phyloP scores from a whole-genome alignment of 257 asterid species.

The Forsythia suspensa region DNA sequence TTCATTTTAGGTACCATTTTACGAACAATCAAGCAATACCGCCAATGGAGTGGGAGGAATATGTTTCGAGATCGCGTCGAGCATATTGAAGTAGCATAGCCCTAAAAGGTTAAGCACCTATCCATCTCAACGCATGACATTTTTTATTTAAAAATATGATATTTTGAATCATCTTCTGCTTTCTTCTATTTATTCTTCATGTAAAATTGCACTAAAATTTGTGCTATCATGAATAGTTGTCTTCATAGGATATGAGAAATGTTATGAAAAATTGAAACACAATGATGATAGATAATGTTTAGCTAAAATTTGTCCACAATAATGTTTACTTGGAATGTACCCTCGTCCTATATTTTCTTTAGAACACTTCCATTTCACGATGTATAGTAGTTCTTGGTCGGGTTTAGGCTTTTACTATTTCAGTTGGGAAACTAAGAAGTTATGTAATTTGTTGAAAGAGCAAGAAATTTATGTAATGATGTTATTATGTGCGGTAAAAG shows the following conservation, averaged over 20 bases:
- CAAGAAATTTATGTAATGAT: neutral
- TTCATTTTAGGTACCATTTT: conserved; percentile 76
- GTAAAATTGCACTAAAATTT: neutral
- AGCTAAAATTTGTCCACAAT: neutral
- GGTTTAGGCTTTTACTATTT: neutral
- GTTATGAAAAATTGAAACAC: neutral
- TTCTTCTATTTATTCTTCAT: conserved; percentile 3
- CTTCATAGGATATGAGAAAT: neutral
- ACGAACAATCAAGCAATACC: conserved; percentile 69
- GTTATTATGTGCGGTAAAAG: neutral
- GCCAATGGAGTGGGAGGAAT: conserved; percentile 98
- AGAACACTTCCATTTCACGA: neutral
- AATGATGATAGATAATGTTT: no score
- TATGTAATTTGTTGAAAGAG: neutral
- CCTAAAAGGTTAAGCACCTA: conserved; percentile 73
- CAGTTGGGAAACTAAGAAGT: neutral
- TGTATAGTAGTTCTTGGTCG: neutral
- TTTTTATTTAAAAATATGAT: conserved; percentile 18
- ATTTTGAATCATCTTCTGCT: neutral
- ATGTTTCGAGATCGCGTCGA: conserved; percentile 86
- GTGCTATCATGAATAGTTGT: neutral
- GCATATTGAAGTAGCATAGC: conserved; percentile 91
- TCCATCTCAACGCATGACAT: conserved; percentile 17
- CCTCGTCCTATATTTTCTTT: neutral
- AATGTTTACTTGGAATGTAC: neutral